Conservation (phyloP, 2,329 filamentous ascomycete species). For the Thelonectria discophora region DNA sequence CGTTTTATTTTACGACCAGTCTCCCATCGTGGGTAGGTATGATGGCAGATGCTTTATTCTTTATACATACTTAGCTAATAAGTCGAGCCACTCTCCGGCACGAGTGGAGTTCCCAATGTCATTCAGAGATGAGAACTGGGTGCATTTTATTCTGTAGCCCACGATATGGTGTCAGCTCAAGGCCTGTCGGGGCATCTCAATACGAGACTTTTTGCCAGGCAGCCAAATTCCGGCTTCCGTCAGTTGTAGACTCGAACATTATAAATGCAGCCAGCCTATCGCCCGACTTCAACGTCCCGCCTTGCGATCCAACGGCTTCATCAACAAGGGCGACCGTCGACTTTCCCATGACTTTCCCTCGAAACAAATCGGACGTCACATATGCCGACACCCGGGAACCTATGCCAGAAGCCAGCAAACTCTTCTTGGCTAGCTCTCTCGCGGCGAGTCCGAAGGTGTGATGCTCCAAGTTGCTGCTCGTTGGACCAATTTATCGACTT, state of each 20-base stretch:
- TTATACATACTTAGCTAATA: slow-evolving; percentile 11
- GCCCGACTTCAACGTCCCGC: background rate
- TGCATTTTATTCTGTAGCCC: background rate
- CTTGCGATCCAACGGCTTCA: background rate
- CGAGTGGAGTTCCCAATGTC: slow-evolving; percentile 1
- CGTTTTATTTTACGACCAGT: background rate
- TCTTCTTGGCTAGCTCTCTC: background rate
- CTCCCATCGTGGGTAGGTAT: slow-evolving; percentile 10
- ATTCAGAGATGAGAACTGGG: background rate
- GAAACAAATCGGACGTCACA: slow-evolving; percentile 25
- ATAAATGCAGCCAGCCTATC: background rate
- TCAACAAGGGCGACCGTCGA: background rate
- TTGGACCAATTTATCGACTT: too few species aligned
- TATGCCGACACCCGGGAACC: slow-evolving; percentile 12
- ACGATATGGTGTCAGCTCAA: background rate
- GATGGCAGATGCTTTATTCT: slow-evolving; percentile 3
- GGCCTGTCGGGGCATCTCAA: slow-evolving; percentile 1
- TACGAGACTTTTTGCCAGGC: slow-evolving; percentile 7
- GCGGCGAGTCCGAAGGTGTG: slow-evolving; percentile 21
- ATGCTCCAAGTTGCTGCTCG: background rate
- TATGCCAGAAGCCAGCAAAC: background rate
- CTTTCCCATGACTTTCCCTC: background rate
- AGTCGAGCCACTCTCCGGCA: slow-evolving; percentile 2
- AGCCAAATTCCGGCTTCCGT: background rate
- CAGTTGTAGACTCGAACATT: background rate